A percentile compares a stretch with the other conserved stretches of the same genome.
These are phyloP conservation scores for Myrmaecium sp. DNA, from an alignment of 2,329 filamentous ascomycete species.

Conservation along the genomic window DNA sequence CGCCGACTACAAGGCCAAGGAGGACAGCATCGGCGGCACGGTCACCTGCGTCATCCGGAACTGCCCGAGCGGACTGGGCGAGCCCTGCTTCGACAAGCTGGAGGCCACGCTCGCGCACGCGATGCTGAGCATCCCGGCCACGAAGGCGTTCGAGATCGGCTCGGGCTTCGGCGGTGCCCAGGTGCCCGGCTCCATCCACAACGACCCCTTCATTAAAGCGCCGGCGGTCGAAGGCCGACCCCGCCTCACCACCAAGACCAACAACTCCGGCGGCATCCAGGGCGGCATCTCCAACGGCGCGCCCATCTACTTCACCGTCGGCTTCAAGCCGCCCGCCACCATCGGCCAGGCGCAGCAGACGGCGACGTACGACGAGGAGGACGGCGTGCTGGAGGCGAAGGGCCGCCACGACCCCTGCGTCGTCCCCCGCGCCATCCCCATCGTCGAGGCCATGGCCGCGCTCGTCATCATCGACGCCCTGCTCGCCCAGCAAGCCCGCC, in stretches of 20 bases:
- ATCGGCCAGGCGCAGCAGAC: constrained; percentile 82
- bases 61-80: constrained; percentile 68
- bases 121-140: constrained; percentile 89
- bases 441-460: constrained; percentile 83
- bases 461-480: constrained; percentile 76
- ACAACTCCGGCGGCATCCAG: constrained; percentile 89
- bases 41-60: constrained; percentile 89
- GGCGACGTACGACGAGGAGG: constrained; percentile 56
- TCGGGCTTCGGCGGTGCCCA: constrained; percentile 81
- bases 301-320: constrained; percentile 84
- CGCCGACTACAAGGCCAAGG: constrained; percentile 55
- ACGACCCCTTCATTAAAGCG: constrained; percentile 64
- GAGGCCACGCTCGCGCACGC: constrained; percentile 83
- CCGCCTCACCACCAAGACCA: constrained; percentile 69
- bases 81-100: constrained; percentile 90
- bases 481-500: constrained; percentile 58
- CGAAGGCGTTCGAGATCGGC: constrained; percentile 90
- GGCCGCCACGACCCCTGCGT: constrained; percentile 90
- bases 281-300: constrained; percentile 90
- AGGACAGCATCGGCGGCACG: constrained; percentile 87
- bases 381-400: constrained; percentile 73
- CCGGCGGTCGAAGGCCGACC: constrained; percentile 35
- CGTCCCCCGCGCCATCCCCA: constrained; percentile 71
- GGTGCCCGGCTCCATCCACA: constrained; percentile 77
- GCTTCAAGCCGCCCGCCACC: constrained; percentile 88